A percentile compares a stretch with the other conserved stretches of the same genome.
phyloP scores from a whole-genome alignment of 2,329 filamentous ascomycete species.

The Sclerotinia sclerotiorum region DNA sequence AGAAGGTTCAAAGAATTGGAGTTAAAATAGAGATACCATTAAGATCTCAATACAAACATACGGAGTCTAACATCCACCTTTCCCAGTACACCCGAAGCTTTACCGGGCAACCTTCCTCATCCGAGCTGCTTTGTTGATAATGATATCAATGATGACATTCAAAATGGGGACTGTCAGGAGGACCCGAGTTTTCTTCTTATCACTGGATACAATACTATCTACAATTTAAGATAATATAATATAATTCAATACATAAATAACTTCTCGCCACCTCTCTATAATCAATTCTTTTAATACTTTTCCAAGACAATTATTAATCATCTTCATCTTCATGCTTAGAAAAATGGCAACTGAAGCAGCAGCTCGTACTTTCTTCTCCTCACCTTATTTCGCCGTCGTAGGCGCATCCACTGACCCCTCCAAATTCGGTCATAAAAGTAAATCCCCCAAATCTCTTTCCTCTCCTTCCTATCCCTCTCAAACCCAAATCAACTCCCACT shows the following conservation, averaged over 20 bases:
- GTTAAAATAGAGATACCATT: no score
- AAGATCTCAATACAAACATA: no score
- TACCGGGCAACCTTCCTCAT: not conserved
- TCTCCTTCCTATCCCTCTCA: rapidly evolving
- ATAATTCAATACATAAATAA: not conserved
- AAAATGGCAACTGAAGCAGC: conserved; percentile 67
- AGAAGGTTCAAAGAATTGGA: no score
- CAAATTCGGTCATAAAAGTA: conserved; percentile 90
- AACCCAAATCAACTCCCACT: not conserved
- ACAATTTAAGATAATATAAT: not conserved
- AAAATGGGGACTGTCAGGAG: not conserved
- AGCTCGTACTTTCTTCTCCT: conserved; percentile 76
- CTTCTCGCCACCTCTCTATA: no score
- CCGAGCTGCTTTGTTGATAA: not conserved
- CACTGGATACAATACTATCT: not conserved
- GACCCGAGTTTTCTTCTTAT: conserved; percentile 1
- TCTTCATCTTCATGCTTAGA: conserved; percentile 1
- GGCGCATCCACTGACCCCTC: conserved; percentile 80
- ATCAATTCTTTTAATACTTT: no score
- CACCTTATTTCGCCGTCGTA: conserved; percentile 79
- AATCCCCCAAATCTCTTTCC: not conserved
- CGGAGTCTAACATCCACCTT: no score
- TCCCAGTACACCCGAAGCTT: not conserved
- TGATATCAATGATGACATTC: conserved; percentile 2
- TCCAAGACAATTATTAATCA: no score